Conservation (phyloP, 2,329 filamentous ascomycete species). For the Sphaerulina populicola region DNA sequence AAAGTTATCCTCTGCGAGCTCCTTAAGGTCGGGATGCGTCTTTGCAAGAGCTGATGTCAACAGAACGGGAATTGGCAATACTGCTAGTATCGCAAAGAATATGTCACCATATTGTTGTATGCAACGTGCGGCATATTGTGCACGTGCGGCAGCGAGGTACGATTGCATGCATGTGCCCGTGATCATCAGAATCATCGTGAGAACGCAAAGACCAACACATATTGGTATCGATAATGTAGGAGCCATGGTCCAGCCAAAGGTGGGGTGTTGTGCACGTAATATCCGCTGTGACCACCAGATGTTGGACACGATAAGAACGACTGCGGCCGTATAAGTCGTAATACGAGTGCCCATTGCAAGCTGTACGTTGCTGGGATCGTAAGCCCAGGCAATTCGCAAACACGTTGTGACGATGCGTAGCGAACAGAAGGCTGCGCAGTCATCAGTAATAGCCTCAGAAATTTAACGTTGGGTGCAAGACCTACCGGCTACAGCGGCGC, state of each 20-base stretch:
- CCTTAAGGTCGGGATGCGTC: slow-evolving; percentile 22
- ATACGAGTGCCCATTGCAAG: slow-evolving; percentile 55
- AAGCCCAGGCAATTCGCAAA: slow-evolving; percentile 52
- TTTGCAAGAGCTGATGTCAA: slow-evolving; percentile 42
- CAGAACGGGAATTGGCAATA: slow-evolving; percentile 56
- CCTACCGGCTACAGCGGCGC: slow-evolving; percentile 45
- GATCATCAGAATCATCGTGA: slow-evolving; percentile 59
- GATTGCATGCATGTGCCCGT: slow-evolving; percentile 55
- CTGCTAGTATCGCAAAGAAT: slow-evolving; percentile 57
- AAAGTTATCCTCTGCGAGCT: slow-evolving; percentile 47
- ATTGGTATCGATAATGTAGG: slow-evolving; percentile 48
- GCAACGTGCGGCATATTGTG: slow-evolving; percentile 47
- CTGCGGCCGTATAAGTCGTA: slow-evolving; percentile 63
- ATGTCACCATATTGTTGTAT: slow-evolving; percentile 57
- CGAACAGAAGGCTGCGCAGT: slow-evolving; percentile 44
- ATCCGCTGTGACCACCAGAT: slow-evolving; percentile 68
- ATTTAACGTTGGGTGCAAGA: slow-evolving; percentile 30
- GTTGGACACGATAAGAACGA: slow-evolving; percentile 71
- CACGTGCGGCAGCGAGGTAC: slow-evolving; percentile 52
- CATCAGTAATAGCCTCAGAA: neutral
- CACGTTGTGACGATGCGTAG: slow-evolving; percentile 41
- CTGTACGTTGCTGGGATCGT: slow-evolving; percentile 35
- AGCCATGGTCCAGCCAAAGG: slow-evolving; percentile 57
- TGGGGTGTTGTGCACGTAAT: slow-evolving; percentile 62
- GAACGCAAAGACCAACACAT: slow-evolving; percentile 51